These are phyloP conservation scores for Ziziphus jujuba DNA, from an alignment of 306 rosid genomes.

Conservation along the genomic window DNA sequence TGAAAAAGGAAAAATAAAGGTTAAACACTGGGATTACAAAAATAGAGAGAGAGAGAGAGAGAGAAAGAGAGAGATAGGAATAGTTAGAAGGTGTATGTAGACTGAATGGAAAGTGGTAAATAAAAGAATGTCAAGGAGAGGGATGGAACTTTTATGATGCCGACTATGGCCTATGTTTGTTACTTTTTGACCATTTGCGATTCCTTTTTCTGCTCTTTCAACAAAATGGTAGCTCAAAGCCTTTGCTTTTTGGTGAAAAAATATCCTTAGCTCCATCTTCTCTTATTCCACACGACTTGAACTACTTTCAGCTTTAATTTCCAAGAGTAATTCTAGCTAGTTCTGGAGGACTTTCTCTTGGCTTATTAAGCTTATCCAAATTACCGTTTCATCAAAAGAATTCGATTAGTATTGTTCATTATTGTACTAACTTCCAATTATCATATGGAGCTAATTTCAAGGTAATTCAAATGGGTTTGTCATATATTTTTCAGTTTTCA, in stretches of 20 bases:
- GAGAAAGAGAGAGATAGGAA: neutral
- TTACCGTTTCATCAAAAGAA: no score
- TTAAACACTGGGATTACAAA: neutral
- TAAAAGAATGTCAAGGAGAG: neutral
- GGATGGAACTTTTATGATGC: constrained; percentile 28
- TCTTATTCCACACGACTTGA: no score
- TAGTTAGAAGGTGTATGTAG: no score
- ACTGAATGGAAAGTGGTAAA: constrained; percentile 1
- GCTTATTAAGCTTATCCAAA: no score
- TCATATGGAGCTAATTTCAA: no score
- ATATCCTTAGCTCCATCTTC: neutral
- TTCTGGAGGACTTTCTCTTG: no score
- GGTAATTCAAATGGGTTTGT: no score
- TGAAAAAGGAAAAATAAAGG: neutral
- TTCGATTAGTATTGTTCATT: no score
- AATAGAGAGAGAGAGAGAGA: neutral
- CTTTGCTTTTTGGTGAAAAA: constrained; percentile 3
- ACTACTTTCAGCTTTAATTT: no score
- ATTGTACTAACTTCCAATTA: no score
- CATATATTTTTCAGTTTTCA: no score
- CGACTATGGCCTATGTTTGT: constrained; percentile 26
- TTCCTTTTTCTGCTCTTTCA: constrained; percentile 11
- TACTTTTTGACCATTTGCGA: constrained; percentile 44
- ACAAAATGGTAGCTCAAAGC: neutral
- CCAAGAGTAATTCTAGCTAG: no score